phyloP scores from a whole-genome alignment of 73 alveolate species.

The Effrenium voratum region DNA sequence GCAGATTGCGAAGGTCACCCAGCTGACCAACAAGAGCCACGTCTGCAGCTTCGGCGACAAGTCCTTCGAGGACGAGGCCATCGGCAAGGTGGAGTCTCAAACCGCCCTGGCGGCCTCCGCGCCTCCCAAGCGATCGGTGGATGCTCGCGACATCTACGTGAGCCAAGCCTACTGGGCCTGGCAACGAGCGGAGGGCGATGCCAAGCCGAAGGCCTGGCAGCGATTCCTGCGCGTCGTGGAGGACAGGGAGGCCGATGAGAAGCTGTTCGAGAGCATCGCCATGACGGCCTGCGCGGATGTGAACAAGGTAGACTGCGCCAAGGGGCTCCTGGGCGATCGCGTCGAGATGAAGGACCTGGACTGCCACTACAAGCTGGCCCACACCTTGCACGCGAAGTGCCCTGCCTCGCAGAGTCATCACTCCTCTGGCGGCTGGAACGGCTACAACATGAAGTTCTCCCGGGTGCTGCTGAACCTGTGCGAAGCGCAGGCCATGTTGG shows the following conservation, averaged over 20 bases:
- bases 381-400: background rate
- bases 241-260: constrained; percentile 34
- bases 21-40: constrained; percentile 84
- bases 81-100: constrained; percentile 14
- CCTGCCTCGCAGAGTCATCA: background rate
- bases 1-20: constrained; percentile 42
- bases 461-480: background rate
- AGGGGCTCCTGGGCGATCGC: background rate
- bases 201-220: constrained; percentile 35
- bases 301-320: background rate
- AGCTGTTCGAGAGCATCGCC: background rate
- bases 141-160: constrained; percentile 62
- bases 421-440: constrained; percentile 2
- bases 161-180: constrained; percentile 64
- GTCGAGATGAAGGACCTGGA: background rate
- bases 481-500: background rate
- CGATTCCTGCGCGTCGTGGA: background rate
- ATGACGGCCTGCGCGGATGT: constrained; percentile 4
- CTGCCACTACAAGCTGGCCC: constrained; percentile 20
- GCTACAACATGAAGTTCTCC: constrained; percentile 26
- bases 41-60: constrained; percentile 93
- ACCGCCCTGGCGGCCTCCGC: background rate
- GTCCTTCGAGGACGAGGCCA: constrained; percentile 68
- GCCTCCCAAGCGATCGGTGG: background rate
- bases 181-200: background rate